Evolutionary conservation across 495 filamentous ascomycete species (phyloP).

Genomic region (Copromyces sp.): DNA sequence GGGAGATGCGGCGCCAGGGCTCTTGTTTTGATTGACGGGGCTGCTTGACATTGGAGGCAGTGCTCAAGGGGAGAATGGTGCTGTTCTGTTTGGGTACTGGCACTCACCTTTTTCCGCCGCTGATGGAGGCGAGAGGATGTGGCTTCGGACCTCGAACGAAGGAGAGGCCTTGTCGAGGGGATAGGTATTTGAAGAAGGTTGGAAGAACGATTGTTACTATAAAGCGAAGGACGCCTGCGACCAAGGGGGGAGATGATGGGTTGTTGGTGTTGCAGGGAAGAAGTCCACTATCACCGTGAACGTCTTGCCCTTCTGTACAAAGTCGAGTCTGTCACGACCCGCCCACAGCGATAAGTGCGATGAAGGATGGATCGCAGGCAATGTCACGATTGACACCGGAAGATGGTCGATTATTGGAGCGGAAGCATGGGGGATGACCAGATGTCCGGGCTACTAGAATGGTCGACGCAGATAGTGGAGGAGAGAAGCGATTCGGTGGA

Average conservation of each 20-base stretch:
- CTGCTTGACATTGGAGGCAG: background rate
- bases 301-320: constrained; percentile 16
- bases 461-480: background rate
- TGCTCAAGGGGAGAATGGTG: background rate
- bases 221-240: constrained; percentile 48
- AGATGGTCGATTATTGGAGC: constrained; percentile 19
- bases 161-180: background rate
- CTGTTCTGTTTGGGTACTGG: background rate
- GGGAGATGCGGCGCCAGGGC: background rate
- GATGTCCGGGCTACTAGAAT: background rate
- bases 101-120: background rate
- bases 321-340: constrained; percentile 19
- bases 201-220: constrained; percentile 27
- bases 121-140: background rate
- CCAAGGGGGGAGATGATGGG: constrained; percentile 23
- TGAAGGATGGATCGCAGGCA: constrained; percentile 14
- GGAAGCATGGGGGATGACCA: constrained; percentile 17
- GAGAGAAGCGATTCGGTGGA: background rate
- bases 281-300: constrained; percentile 44
- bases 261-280: constrained; percentile 29
- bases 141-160: background rate
- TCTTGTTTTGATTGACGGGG: background rate
- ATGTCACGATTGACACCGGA: constrained; percentile 23
- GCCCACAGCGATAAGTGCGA: constrained; percentile 3
- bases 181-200: constrained; percentile 4